Percentiles rank a stretch among this genome's conserved stretches.
Conservation (phyloP, 805 yeast genomes). For the Wickerhamia fluorescens region DNA sequence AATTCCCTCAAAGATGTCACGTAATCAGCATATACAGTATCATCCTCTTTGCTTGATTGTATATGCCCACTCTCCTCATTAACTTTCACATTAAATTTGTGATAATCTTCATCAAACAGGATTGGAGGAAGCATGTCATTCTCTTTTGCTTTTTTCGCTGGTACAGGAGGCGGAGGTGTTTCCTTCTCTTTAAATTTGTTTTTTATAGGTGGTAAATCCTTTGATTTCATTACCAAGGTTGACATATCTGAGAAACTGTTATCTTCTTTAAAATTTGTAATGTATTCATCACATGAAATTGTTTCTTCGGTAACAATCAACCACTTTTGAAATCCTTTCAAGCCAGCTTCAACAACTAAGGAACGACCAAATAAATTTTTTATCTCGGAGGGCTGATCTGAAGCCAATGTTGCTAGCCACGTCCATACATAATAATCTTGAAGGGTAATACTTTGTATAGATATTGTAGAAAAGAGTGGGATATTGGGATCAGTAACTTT, state of each 20-base stretch:
- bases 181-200: slow-evolving; percentile 10
- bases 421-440: slow-evolving; percentile 92
- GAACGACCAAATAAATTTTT: slow-evolving; percentile 76
- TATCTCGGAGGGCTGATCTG: slow-evolving; percentile 60
- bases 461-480: slow-evolving; percentile 32
- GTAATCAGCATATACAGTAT: too few relatives aligned
- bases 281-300: too few relatives aligned
- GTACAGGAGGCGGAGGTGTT: slow-evolving; percentile 9
- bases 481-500: slow-evolving; percentile 15
- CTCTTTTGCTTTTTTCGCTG: slow-evolving; percentile 10
- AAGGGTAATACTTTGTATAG: slow-evolving; percentile 55
- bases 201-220: too few relatives aligned
- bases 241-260: too few relatives aligned
- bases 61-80: too few relatives aligned
- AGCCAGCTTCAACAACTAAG: slow-evolving; percentile 71
- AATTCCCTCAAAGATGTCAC: slow-evolving; percentile 11
- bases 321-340: slow-evolving; percentile 77
- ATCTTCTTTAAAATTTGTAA: too few relatives aligned
- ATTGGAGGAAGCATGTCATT: slow-evolving; percentile 18
- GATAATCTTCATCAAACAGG: slow-evolving; percentile 15
- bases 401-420: slow-evolving; percentile 72
- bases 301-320: slow-evolving; percentile 65
- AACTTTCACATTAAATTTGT: too few relatives aligned
- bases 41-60: too few relatives aligned
- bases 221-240: too few relatives aligned